Evolutionary conservation across 2,329 filamentous ascomycete species (phyloP).

Genomic region (Aspergillus spinulosporus): DNA sequence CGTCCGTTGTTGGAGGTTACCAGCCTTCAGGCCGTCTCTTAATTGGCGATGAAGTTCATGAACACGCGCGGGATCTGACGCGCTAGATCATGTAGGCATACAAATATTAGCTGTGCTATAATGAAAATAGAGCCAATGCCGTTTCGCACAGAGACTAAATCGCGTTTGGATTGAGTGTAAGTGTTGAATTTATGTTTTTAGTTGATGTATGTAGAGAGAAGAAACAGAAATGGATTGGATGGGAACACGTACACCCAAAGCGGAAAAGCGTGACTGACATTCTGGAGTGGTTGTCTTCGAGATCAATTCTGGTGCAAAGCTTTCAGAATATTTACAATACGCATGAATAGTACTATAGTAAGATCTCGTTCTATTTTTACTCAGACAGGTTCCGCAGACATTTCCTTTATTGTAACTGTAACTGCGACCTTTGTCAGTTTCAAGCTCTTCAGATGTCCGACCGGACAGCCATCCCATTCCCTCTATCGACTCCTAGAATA

Average conservation of each 20-base stretch:
- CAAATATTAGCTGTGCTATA: not conserved
- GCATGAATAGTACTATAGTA: not conserved
- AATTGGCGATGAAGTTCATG: not conserved
- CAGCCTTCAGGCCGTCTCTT: not conserved
- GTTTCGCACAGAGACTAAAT: not conserved
- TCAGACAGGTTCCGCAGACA: not conserved
- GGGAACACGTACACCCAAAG: slow-evolving; percentile 14
- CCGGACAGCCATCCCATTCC: slow-evolving; percentile 6
- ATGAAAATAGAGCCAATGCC: not conserved
- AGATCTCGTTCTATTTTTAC: slow-evolving; percentile 12
- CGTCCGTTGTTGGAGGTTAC: not conserved
- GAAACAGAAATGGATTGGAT: slow-evolving; percentile 1
- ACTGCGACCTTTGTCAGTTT: not conserved
- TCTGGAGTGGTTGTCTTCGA: not conserved
- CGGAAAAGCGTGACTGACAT: slow-evolving; percentile 10
- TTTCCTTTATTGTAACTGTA: not conserved
- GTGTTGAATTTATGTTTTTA: not conserved
- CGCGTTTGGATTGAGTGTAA: not conserved
- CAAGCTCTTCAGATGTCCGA: slow-evolving; percentile 1
- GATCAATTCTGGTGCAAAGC: too few species aligned
- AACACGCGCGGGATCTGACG: slow-evolving; percentile 2
- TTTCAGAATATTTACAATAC: too few species aligned
- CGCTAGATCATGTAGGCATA: not conserved
- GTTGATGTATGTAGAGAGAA: not conserved
- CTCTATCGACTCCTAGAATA: slow-evolving; percentile 14